Evolutionary conservation across 306 rosid species (phyloP).

Genomic region (Dalbergia oliveri): DNA sequence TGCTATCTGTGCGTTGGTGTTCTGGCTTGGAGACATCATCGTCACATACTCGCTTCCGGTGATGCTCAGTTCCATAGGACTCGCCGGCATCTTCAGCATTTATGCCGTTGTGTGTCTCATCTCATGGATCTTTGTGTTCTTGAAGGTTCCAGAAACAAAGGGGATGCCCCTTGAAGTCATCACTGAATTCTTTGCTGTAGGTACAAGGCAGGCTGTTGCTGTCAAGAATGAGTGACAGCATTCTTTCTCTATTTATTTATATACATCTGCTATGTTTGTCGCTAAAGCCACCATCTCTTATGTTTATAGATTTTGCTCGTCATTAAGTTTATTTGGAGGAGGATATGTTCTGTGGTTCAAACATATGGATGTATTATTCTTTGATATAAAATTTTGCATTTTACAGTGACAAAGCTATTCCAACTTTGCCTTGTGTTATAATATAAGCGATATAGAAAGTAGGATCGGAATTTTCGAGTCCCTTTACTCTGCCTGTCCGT

Average conservation of each 20-base stretch:
- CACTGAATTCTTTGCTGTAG: slow-evolving; percentile 78
- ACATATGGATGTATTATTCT: slow-evolving; percentile 42
- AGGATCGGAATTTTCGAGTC: neutral
- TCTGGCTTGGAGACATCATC: slow-evolving; percentile 77
- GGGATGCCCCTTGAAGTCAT: slow-evolving; percentile 95
- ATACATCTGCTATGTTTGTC: slow-evolving; percentile 38
- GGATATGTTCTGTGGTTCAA: slow-evolving; percentile 37
- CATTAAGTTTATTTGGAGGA: slow-evolving; percentile 34
- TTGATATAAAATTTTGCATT: slow-evolving; percentile 50
- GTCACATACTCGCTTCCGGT: slow-evolving; percentile 74
- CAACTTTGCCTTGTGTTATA: neutral
- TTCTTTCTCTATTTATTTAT: neutral
- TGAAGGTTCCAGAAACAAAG: slow-evolving; percentile 90
- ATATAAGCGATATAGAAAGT: neutral
- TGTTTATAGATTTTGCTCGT: slow-evolving; percentile 47
- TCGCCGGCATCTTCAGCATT: slow-evolving; percentile 67
- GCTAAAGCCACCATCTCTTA: slow-evolving; percentile 5
- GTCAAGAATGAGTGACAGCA: slow-evolving; percentile 57
- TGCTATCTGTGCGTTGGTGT: slow-evolving; percentile 76
- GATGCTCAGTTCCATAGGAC: slow-evolving; percentile 68
- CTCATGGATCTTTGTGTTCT: slow-evolving; percentile 73
- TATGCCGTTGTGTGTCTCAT: slow-evolving; percentile 68
- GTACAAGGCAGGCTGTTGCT: slow-evolving; percentile 61
- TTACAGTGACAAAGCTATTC: slow-evolving; percentile 11
- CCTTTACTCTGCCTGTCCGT: neutral